Evolutionary conservation across 352 stramenopile species (phyloP), one percentile per base, ranked within the genome.

Genomic region (Pythium sukuiense): DNA sequence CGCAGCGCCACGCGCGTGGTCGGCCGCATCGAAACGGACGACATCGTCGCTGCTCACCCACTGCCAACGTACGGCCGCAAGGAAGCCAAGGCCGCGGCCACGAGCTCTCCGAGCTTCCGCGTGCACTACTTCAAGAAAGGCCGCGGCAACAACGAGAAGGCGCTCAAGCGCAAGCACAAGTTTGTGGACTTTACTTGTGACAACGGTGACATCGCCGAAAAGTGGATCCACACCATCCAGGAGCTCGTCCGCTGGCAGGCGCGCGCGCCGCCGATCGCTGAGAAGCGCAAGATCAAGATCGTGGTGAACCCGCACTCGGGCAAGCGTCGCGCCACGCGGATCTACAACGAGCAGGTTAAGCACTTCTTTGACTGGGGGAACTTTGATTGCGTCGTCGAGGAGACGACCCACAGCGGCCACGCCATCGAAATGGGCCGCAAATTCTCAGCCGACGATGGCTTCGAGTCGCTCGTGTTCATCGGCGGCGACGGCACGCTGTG

Each of bases 191-290:
- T 94, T 53, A 79, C 65, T 68, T 76, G 30, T 67, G 73, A 70
- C 24, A 61, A 18, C 60, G 49, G 26, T 13, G 60, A 59, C 0
- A 72, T 90, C 12, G 63, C 82, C 5, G 67, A 78, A 24, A 76
- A 72, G 55, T 93, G 85, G 85, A 73, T 92, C 29, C 65, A 66
- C 2, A 72, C 80, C 30, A 89, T 93, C 39, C 85, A 93, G 63
- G 85, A 93, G 55, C 81, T 93, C 7, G 85, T 93, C 55, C 83
- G 85, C 56, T 93, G 83, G 83, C 85, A 93, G 63, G 85, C 85
- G 55, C 83, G 85, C 13, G 80, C 81, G 32, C 85, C 85, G 46
- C 79, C 85, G 1, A 76, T 90, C 56, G 56, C 71, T 0, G 83
- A 94, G 67, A 90, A 89, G 61, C 80, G 85, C 41, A 67, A 76